Conservation (phyloP, 305 asterid species). For the Nicotiana rustica region DNA sequence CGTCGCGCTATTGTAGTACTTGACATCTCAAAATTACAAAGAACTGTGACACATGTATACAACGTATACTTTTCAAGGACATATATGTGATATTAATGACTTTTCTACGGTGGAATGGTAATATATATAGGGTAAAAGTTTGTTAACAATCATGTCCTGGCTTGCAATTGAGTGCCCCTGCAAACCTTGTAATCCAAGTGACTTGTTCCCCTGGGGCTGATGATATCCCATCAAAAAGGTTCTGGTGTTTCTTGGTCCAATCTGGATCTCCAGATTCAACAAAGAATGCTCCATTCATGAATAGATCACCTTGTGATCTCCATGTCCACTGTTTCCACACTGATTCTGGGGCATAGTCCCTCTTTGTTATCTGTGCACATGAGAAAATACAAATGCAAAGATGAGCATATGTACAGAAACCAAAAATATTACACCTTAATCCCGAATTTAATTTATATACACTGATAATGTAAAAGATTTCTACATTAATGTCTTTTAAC, state of each 20-base stretch:
- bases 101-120: not conserved
- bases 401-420: not conserved
- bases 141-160: slow-evolving; percentile 42
- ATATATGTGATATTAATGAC: slow-evolving; percentile 5
- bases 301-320: slow-evolving; percentile 51
- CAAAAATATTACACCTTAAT: not conserved
- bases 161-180: slow-evolving; percentile 46
- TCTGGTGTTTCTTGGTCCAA: slow-evolving; percentile 37
- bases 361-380: slow-evolving; percentile 47
- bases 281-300: slow-evolving; percentile 50
- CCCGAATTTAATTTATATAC: not conserved
- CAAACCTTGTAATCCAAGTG: slow-evolving; percentile 44
- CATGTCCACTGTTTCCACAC: slow-evolving; percentile 52
- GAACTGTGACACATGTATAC: not conserved
- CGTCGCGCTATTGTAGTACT: not conserved
- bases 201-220: slow-evolving; percentile 45
- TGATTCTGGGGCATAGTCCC: slow-evolving; percentile 46
- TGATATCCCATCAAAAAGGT: slow-evolving; percentile 39
- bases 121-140: not conserved
- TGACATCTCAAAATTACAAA: slow-evolving; percentile 7
- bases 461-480: not conserved
- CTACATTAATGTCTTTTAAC: not conserved
- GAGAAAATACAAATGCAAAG: not conserved
- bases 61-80: not conserved
- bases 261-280: slow-evolving; percentile 51